Base-by-base conservation (phyloP, 768 basidiomycete species). In the Auricularia heimuer region DNA sequence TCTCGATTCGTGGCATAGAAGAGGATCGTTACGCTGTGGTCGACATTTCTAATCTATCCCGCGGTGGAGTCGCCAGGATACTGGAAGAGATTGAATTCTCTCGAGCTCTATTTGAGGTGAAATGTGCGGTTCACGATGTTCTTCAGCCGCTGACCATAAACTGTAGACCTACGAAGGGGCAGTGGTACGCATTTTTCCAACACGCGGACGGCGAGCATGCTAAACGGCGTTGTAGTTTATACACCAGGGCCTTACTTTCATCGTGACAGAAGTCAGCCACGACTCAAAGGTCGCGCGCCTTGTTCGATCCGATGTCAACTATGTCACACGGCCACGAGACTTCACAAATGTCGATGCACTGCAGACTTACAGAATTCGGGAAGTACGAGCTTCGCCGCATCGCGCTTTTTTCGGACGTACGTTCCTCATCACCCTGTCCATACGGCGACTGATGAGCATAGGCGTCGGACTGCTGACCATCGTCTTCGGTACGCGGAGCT, bases 31-130 rank as follows among this genome's bases (percentile, higher is more conserved):
- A 95, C 73, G 79, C 79, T 24, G 80, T 94, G 18, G 79, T 94
- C 11, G 87, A 92, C 67, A 71, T 90, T 47, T 83, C 79, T 14
- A 79, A 76, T 54, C 69, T 75, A 1, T 72, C 72, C 33, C 70
- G 74, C 37, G 80, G 73, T 21, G 77, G 77, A 12, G 71, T 44
- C 0, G 73, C 76, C 21, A 77, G 72, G 18, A 78, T 90, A 37
- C 70, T 96, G 8, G 93, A 96, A 75, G 91, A 94, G 71, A 78
- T 92, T 29, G 94, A 95, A 74, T 74, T 87, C 51, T 92, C 89
- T 24, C 79, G 93, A 36, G 91, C 92, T 0, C 75, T 93, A 64
- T 96, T 94, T 68, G 94, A 95, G 73, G 76, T 90, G 47, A 29
- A n/a, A 11, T 33, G 12, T 24, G 21, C 44, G 36, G 18, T 21